Percentiles rank a stretch among this genome's conserved stretches.
Conservation (phyloP, 2,329 filamentous ascomycete species). For the Emericellopsis cladophorae region DNA sequence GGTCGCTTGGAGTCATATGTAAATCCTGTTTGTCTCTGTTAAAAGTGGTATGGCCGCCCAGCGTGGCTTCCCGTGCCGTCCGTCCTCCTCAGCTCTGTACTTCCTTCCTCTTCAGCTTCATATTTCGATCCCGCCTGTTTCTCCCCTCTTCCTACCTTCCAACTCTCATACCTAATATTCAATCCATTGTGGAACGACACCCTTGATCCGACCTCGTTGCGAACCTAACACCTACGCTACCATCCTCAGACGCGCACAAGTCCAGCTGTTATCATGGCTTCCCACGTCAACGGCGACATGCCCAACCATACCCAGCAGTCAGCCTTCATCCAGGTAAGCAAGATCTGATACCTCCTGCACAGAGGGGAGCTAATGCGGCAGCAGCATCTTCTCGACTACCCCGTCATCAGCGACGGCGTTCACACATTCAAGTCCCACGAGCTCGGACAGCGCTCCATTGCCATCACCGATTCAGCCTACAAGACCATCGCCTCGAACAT, state of each 20-base stretch:
- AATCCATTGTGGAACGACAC: not conserved
- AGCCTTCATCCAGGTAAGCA: slow-evolving; percentile 34
- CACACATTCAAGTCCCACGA: slow-evolving; percentile 69
- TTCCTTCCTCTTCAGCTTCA: not conserved
- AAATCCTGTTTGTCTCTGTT: not conserved
- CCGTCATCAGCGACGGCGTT: slow-evolving; percentile 68
- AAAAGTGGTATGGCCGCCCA: not conserved
- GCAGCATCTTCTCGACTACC: slow-evolving; percentile 77
- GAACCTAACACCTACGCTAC: not conserved
- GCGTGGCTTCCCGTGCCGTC: not conserved
- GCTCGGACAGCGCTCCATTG: slow-evolving; percentile 71
- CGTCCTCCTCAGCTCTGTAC: slow-evolving; percentile 2
- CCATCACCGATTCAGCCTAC: slow-evolving; percentile 64
- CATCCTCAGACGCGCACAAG: not conserved
- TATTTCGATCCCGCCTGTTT: not conserved
- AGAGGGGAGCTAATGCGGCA: slow-evolving; percentile 1
- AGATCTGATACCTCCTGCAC: not conserved
- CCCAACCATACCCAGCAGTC: slow-evolving; percentile 27
- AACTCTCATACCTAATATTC: too few relatives aligned
- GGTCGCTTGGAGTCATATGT: slow-evolving; percentile 1
- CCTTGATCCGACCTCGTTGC: not conserved
- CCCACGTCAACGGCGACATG: slow-evolving; percentile 39
- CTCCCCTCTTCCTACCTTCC: not conserved
- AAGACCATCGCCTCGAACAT: slow-evolving; percentile 65
- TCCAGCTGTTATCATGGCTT: slow-evolving; percentile 8